These are phyloP conservation scores for Penicillium arizonense DNA, from an alignment of 495 filamentous ascomycete species.

Conservation along the genomic window DNA sequence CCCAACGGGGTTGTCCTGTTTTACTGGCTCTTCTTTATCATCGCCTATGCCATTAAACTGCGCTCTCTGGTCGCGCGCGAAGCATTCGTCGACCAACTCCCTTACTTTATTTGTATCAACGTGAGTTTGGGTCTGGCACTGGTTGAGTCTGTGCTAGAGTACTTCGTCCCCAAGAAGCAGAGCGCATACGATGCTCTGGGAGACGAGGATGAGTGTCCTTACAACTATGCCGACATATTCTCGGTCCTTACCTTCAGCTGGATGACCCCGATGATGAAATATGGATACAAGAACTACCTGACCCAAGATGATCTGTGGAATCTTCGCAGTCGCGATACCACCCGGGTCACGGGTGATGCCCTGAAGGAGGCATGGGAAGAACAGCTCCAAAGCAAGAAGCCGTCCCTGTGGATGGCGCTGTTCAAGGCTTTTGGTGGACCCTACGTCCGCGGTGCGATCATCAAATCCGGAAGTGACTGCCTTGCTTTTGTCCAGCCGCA, in stretches of 20 bases:
- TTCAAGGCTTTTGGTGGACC: conserved; percentile 82
- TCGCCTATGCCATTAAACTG: conserved; percentile 79
- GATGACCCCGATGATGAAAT: conserved; percentile 99
- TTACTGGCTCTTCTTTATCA: conserved; percentile 91
- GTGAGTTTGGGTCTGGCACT: conserved; percentile 70
- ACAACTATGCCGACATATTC: conserved; percentile 92
- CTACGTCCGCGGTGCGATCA: conserved; percentile 73
- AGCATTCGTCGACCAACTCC: conserved; percentile 58
- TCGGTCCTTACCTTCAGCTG: conserved; percentile 93
- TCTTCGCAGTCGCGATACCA: conserved; percentile 76
- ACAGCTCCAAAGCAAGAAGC: conserved; percentile 71
- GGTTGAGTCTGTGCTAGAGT: conserved; percentile 80
- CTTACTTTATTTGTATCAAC: conserved; percentile 80
- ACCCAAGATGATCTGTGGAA: conserved; percentile 98
- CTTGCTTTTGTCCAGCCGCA: conserved; percentile 91
- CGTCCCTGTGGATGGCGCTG: conserved; percentile 90
- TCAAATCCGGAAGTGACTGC: conserved; percentile 82
- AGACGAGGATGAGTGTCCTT: conserved; percentile 90
- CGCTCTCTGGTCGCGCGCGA: conserved; percentile 81
- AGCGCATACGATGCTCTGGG: conserved; percentile 79
- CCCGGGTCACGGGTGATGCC: conserved; percentile 59
- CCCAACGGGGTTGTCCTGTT: conserved; percentile 92
- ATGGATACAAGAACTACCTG: conserved; percentile 86
- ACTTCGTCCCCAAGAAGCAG: conserved; percentile 84
- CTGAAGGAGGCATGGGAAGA: conserved; percentile 77